Evolutionary conservation across 2,329 filamentous ascomycete species (phyloP).

Genomic region (Pseudogymnoascus sp.): DNA sequence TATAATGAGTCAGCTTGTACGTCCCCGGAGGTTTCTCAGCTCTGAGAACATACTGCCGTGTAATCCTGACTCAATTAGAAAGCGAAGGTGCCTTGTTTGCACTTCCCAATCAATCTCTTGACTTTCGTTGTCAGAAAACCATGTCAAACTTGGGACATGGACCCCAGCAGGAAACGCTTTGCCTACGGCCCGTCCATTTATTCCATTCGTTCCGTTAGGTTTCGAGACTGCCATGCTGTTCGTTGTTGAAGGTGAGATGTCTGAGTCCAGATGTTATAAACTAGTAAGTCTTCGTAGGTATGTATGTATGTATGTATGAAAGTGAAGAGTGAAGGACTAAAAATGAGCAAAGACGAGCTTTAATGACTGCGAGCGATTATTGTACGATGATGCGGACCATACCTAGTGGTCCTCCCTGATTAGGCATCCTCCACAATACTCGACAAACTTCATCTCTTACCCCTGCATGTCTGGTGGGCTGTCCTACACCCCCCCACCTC

Average conservation of each 20-base stretch:
- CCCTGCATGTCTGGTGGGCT: background rate
- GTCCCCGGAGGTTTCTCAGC: background rate
- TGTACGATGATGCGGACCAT: background rate
- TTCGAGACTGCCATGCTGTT: background rate
- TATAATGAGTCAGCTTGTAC: background rate
- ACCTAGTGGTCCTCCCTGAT: background rate
- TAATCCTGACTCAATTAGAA: slow-evolving; percentile 17
- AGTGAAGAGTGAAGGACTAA: background rate
- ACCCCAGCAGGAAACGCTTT: slow-evolving; percentile 16
- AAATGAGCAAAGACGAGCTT: background rate
- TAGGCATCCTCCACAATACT: background rate
- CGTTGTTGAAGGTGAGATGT: background rate
- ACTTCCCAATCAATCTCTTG: slow-evolving; percentile 19
- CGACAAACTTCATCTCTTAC: background rate
- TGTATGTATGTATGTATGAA: background rate
- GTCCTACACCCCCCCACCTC: background rate
- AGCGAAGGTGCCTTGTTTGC: slow-evolving; percentile 16
- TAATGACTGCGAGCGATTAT: background rate
- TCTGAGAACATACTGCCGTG: slow-evolving; percentile 16
- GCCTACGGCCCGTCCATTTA: background rate
- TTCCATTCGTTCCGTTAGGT: background rate
- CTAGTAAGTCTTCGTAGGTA: background rate
- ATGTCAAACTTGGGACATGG: slow-evolving; percentile 19
- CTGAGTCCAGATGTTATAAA: background rate
- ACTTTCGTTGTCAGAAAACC: slow-evolving; percentile 13